phyloP scores from a whole-genome alignment of 139 green algal genomes.

The Penium margaritaceum region DNA sequence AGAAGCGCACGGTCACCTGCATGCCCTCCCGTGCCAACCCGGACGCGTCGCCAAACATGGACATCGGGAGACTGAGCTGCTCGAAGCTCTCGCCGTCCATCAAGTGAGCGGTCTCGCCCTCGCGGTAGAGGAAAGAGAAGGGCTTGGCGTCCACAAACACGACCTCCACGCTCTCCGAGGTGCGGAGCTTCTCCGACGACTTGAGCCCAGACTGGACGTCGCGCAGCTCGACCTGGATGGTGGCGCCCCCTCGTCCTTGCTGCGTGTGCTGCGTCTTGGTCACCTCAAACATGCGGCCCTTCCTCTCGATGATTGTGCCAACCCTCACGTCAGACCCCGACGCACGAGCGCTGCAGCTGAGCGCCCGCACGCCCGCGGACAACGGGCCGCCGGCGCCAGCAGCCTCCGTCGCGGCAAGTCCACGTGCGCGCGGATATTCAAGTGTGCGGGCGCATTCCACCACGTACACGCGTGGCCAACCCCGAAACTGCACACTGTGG shows the following conservation, averaged over 20 bases:
- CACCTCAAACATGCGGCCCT: no score
- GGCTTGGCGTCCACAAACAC: slow-evolving; percentile 23
- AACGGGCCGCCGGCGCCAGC: no score
- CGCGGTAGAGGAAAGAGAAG: slow-evolving; percentile 5
- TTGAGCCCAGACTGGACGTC: slow-evolving; percentile 28
- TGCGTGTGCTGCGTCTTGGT: slow-evolving; percentile 30
- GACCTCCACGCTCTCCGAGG: slow-evolving; percentile 21
- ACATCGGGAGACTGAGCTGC: slow-evolving; percentile 5
- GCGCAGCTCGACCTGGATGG: slow-evolving; percentile 27
- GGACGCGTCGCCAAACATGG: slow-evolving; percentile 10
- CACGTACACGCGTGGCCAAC: no score
- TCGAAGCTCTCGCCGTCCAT: slow-evolving; percentile 27
- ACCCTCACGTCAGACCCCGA: no score
- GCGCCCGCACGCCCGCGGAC: no score
- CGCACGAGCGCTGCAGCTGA: no score
- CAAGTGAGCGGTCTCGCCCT: background rate
- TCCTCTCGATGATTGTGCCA: no score
- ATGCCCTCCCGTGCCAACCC: slow-evolving; percentile 17
- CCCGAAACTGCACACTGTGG: no score
- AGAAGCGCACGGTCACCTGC: slow-evolving; percentile 25
- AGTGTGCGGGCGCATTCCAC: no score
- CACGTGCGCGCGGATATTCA: no score
- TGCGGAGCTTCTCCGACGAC: slow-evolving; percentile 19
- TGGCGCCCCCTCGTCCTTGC: slow-evolving; percentile 22
- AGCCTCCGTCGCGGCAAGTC: no score